phyloP scores from a whole-genome alignment of 1,139 yeast species.

The Debaryomycetaceae sp. region DNA sequence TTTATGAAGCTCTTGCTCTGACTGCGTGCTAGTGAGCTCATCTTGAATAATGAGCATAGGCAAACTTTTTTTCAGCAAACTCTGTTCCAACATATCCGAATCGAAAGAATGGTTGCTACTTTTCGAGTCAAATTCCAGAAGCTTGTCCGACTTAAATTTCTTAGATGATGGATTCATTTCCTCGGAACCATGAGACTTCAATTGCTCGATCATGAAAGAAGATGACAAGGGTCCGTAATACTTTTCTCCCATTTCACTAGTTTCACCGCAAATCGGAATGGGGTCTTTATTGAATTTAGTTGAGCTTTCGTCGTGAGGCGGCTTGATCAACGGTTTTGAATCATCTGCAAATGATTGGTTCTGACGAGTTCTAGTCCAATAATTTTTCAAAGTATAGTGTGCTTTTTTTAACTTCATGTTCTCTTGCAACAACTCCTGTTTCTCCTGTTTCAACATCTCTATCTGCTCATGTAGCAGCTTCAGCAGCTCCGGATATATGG shows the following conservation, averaged over 20 bases:
- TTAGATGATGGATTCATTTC: conserved; percentile 1
- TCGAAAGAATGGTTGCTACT: conserved; percentile 3
- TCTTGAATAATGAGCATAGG: conserved; percentile 27
- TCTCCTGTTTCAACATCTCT: conserved; percentile 17
- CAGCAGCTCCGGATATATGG: neutral
- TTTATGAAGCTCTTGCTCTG: conserved; percentile 15
- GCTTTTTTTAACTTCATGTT: conserved; percentile 16
- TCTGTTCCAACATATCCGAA: conserved; percentile 16
- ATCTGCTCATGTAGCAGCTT: conserved; percentile 10
- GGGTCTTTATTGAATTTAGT: conserved; percentile 2
- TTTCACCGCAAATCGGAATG: conserved; percentile 18
- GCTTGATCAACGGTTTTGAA: neutral
- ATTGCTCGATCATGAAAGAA: conserved; percentile 40
- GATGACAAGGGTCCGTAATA: conserved; percentile 53
- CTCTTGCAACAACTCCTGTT: conserved; percentile 16
- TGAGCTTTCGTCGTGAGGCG: conserved; percentile 1
- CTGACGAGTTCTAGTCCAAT: neutral
- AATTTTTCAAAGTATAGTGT: conserved; percentile 9
- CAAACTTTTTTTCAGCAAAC: conserved; percentile 25
- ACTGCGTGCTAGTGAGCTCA: conserved; percentile 22
- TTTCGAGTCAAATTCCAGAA: conserved; percentile 2
- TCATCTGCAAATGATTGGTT: neutral
- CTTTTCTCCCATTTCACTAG: conserved; percentile 32
- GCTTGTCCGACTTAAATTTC: neutral
- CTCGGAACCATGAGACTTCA: conserved; percentile 13